Evolutionary conservation across 805 yeast genomes (phyloP), one percentile per base, ranked within the genome.

Genomic region (Yamadazyma olivae): DNA sequence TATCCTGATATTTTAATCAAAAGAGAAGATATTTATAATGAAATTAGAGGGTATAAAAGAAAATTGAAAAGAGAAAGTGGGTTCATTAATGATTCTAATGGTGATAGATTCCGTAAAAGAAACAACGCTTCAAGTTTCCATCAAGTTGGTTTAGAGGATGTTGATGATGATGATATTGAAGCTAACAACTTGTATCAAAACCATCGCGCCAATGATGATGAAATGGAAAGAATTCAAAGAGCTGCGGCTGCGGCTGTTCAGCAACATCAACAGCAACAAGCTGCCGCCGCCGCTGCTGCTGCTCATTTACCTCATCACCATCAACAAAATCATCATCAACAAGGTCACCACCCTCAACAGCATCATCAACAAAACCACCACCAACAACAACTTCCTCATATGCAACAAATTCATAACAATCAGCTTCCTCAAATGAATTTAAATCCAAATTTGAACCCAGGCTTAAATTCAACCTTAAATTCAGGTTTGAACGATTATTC

Each of bases 21-120:
- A 53, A 60, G 80, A 39, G 80, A 75, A 49, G 81, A 75, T 50
- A 75, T 75, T 37, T 75, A 75, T 53, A 75, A 75, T 51, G 79
- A 75, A 47, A 74, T 75, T 48, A 53, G 81, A 36, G 77, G 77
- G 14, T 67, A 74, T 55, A 75, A 75, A 51, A 65, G 78, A 43
- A 74, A 71, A 50, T 59, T 67, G 43, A 67, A 66, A 56, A 62
- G 62, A 45, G 71, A 61, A 45, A 55, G 51, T 35, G 54, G 66
- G 25, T 61, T 46, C 37, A 42, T 51, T 35, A 44, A 36, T 33
- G 43, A 32, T 32, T 8, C n/a, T 12, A 30, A 30, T 30, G 13
- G 10, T 9, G 27, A 21, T 13, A 49, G 52, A 22, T 40, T 38
- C 39, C 49, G 54, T 35, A 53, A 55, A 35, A 45, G 61, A 39